phyloP scores from a whole-genome alignment of 768 basidiomycete genomes.

The Clitopilus passeckerianus region DNA sequence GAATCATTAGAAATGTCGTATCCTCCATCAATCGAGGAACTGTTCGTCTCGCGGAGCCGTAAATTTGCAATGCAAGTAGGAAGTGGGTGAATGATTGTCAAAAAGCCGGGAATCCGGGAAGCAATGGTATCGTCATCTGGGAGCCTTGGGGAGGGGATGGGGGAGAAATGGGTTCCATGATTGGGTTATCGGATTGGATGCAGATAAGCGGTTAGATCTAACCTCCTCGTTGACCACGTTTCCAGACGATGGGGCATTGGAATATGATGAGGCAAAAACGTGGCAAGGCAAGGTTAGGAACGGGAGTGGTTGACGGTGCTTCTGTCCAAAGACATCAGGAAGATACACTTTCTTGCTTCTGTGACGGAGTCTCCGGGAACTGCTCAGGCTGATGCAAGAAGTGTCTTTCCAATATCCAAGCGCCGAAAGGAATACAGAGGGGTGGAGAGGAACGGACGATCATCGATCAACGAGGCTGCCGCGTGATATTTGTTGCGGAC shows the following conservation, averaged over 20 bases:
- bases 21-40: conserved; percentile 20
- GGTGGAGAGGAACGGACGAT: conserved; percentile 20
- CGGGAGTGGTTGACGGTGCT: background rate
- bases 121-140: background rate
- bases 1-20: conserved; percentile 29
- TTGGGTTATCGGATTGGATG: background rate
- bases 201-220: background rate
- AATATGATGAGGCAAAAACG: background rate
- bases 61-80: conserved; percentile 5
- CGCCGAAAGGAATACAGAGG: background rate
- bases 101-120: background rate
- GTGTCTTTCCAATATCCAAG: background rate
- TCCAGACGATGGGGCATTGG: background rate
- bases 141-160: background rate
- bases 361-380: background rate
- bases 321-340: background rate
- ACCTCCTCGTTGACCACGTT: background rate
- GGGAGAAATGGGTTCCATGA: background rate
- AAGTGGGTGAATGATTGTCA: conserved; percentile 8
- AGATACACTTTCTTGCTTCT: background rate
- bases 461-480: conserved; percentile 42
- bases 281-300: background rate
- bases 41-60: conserved; percentile 16
- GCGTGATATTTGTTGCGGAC: conserved; percentile 24
- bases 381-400: background rate